Base-by-base conservation (phyloP, 2,329 filamentous ascomycete genomes). In the Fusarium oligoseptatum region DNA sequence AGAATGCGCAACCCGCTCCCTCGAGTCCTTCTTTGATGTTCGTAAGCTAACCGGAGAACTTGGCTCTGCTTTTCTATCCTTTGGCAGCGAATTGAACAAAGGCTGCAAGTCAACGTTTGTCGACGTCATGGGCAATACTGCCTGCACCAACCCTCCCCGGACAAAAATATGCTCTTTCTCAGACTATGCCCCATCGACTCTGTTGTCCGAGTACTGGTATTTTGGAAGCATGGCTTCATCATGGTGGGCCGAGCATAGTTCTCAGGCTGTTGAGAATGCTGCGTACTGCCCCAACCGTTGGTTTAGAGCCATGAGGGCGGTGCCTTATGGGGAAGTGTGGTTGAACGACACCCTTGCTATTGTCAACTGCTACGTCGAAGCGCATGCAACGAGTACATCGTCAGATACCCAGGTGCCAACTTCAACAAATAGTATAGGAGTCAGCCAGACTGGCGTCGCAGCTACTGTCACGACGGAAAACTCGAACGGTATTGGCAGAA, bases 1-100 rank as follows among this genome's bases (percentile, higher is more conserved):
- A 17, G 17, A 37, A 24, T 62, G 60, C 29, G 43, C 60, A 29
- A 62, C 60, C 20, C 43, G 37, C 4, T 50, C 27, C 11, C 20
- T 50, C 4, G 60, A 62, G 32, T 50, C 60, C 11, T 62, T 29
- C 60, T 62, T 62, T 22, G 60, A 62, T 45, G 60, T 62, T 6
- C 60, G 32, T 7, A 62, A 62, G 14, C 60, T 43, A 17, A 62
- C 60, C 3, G 43, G 43, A 15, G 17, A 36, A 15, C 60, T 62
- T 10, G 41, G 20, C n/a, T 15, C 20, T 10, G 60, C 43, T 12
- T 9, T 62, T 6, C 12, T 52, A 8, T 43, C 48, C 32, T 39
- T 50, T 17, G 60, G 60, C 32, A 45, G 48, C 22, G 43, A 41
- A 5, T 3, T 62, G 20, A 45, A 37, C 22, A 29, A 62, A 45